A percentile compares a stretch with the other conserved stretches of the same genome.
These are phyloP conservation scores for Ogataea glucozyma DNA, from an alignment of 805 yeast species.

Conservation along the genomic window DNA sequence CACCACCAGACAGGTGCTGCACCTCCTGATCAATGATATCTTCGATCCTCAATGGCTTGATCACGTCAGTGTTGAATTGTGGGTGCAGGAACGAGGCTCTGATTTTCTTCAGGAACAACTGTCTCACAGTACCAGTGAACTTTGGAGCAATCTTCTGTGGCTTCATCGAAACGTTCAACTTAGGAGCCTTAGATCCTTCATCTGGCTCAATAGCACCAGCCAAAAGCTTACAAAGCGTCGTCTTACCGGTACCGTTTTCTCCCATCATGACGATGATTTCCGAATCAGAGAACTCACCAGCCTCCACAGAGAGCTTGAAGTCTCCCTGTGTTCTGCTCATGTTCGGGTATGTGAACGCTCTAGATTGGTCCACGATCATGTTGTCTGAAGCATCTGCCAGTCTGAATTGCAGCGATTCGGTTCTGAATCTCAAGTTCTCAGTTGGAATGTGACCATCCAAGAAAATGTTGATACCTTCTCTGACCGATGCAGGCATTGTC, in stretches of 20 bases:
- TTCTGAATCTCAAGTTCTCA: conserved; percentile 95
- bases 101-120: conserved; percentile 93
- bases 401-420: conserved; percentile 92
- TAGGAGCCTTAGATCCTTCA: conserved; percentile 74
- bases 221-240: conserved; percentile 91
- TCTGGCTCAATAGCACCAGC: conserved; percentile 95
- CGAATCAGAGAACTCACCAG: conserved; percentile 92
- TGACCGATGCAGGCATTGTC: conserved; percentile 91
- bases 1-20: conserved; percentile 98
- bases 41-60: conserved; percentile 91
- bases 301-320: conserved; percentile 77
- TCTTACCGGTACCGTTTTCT: conserved; percentile 99
- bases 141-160: conserved; percentile 99
- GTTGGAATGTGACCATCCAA: conserved; percentile 97
- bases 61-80: conserved; percentile 97
- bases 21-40: conserved; percentile 97
- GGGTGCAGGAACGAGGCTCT: conserved; percentile 92
- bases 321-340: conserved; percentile 95
- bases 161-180: conserved; percentile 92
- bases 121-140: conserved; percentile 98
- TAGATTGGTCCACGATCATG: conserved; percentile 71
- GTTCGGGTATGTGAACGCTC: conserved; percentile 73
- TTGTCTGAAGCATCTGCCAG: conserved; percentile 86
- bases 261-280: conserved; percentile 99
- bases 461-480: conserved; percentile 99